Percentiles rank a stretch among this genome's conserved stretches.
These are phyloP conservation scores for Pinus taeda DNA, from an alignment of 75 land plant species.

Conservation along the genomic window DNA sequence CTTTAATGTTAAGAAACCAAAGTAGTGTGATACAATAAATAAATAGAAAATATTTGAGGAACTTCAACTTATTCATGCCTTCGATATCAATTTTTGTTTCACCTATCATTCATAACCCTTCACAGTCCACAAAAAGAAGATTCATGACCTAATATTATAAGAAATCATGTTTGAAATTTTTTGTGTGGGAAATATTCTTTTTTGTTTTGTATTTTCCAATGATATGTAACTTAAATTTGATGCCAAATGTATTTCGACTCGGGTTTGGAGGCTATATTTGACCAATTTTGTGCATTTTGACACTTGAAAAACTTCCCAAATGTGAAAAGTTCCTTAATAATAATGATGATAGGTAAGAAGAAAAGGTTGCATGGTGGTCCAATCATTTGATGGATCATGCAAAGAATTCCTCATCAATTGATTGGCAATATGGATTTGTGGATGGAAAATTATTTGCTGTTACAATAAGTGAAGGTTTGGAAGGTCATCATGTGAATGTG, in stretches of 20 bases:
- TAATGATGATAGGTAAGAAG: constrained; percentile 33
- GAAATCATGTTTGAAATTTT: no score
- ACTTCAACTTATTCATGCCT: no score
- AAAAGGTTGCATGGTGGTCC: constrained; percentile 61
- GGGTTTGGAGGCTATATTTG: background rate
- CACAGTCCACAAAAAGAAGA: no score
- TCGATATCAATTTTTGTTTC: no score
- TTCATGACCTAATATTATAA: no score
- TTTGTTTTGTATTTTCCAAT: no score
- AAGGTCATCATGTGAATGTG: constrained; percentile 73
- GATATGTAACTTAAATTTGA: no score
- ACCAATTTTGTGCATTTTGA: background rate
- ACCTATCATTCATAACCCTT: no score
- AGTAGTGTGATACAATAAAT: no score
- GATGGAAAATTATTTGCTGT: constrained; percentile 61
- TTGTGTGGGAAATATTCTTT: no score
- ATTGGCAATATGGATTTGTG: constrained; percentile 69
- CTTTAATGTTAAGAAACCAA: no score
- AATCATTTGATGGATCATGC: constrained; percentile 53
- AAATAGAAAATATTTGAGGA: no score
- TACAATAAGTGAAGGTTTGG: constrained; percentile 65
- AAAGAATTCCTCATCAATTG: constrained; percentile 52
- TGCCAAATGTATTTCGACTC: background rate
- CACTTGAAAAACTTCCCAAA: constrained; percentile 76
- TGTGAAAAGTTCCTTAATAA: constrained; percentile 86